Evolutionary conservation across 306 rosid genomes (phyloP).

Genomic region (Heteromeles arbutifolia): DNA sequence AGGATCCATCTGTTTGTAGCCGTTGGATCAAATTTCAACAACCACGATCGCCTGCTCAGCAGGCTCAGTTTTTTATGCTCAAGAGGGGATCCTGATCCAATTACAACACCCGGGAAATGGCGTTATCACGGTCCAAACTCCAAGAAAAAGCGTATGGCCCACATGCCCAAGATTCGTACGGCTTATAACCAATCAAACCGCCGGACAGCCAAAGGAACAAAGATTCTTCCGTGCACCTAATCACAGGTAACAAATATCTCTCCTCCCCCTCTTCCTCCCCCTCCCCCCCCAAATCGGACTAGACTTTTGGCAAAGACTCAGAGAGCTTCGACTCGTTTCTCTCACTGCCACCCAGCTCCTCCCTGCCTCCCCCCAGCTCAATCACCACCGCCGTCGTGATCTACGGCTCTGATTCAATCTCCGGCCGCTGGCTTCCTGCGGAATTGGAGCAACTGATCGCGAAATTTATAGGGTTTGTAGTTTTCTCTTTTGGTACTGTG

Average conservation of each 20-base stretch:
- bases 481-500: neutral
- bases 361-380: neutral
- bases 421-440: neutral
- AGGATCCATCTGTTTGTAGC: too few species aligned
- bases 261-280: neutral
- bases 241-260: neutral
- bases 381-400: constrained; percentile 13
- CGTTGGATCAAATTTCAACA: too few species aligned
- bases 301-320: neutral
- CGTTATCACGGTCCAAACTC: neutral
- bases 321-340: neutral
- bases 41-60: too few species aligned
- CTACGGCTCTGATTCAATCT: constrained; percentile 2
- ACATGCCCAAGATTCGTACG: neutral
- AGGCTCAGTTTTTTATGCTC: too few species aligned
- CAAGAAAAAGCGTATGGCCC: neutral
- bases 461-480: constrained; percentile 21
- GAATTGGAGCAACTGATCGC: constrained; percentile 14
- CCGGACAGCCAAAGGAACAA: neutral
- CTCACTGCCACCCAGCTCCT: constrained; percentile 1
- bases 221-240: constrained; percentile 14
- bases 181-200: constrained; percentile 4
- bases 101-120: neutral
- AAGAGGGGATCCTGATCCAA: too few species aligned
- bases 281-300: constrained; percentile 5